phyloP scores from a whole-genome alignment of 768 basidiomycete genomes.

The Leccinellum rugosiceps region DNA sequence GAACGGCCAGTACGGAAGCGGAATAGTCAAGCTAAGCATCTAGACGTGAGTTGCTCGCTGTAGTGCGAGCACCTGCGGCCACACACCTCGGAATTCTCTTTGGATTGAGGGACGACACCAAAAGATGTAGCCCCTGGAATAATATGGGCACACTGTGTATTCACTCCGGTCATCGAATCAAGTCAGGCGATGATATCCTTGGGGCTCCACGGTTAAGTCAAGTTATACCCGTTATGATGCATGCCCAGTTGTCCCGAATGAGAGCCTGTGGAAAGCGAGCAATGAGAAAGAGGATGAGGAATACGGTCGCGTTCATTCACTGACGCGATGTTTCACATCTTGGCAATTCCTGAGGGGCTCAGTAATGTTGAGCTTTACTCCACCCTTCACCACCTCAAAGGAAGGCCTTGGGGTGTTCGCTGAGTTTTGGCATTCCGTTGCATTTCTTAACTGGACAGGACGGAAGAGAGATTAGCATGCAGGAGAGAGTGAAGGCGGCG shows the following conservation, averaged over 20 bases:
- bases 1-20: neutral
- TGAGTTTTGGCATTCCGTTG: slow-evolving; percentile 20
- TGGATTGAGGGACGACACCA: neutral
- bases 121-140: slow-evolving; percentile 3
- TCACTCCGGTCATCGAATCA: neutral
- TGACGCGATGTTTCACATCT: neutral
- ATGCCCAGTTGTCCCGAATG: too few species aligned
- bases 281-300: too few species aligned
- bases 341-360: neutral
- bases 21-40: slow-evolving; percentile 2
- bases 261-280: too few species aligned
- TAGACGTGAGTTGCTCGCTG: neutral
- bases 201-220: slow-evolving; percentile 17
- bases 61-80: neutral
- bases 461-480: neutral
- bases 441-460: slow-evolving; percentile 7
- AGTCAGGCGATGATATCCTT: neutral
- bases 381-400: slow-evolving; percentile 10
- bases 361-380: neutral
- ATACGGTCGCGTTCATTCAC: too few species aligned
- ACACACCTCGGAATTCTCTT: neutral
- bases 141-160: too few species aligned
- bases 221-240: neutral
- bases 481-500: neutral
- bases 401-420: slow-evolving; percentile 16